Base-by-base conservation (phyloP, 148 eudicot species). In the Polygonum aviculare region DNA sequence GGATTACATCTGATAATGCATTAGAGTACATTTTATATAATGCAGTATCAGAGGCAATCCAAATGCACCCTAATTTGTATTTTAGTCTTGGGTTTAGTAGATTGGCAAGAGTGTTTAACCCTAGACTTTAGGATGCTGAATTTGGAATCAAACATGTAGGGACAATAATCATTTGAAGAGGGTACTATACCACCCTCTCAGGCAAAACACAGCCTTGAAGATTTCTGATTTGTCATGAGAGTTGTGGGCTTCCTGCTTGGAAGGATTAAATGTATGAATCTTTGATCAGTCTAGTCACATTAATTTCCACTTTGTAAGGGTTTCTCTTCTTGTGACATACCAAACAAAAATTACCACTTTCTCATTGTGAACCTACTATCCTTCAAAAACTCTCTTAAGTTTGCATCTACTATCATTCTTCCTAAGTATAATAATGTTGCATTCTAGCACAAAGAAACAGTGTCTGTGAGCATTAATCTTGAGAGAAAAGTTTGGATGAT, bases 121-220 rank as follows among this genome's bases (percentile, higher is more conserved):
- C 72, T 67, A 67, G 19, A 15, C 44, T 16, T 9, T 15, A 67
- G 21, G 16, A 38, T 67, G 72, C 21, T 38, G 72, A 67, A 36
- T 33, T 16, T 36, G 45, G 72, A 44, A 67, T 67, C 11, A 67
- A 38, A 67, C 45, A 67, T 67, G 72, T 67, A 67, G 72, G 72
- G 72, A 67, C 72, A 3, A 15, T 7, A 35, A 15, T 2, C 71
- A 33, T 65, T 65, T 36, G 41, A 14, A 65, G 71, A 65, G 71
- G 31, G 63, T 57, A 57, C 70, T 63, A 63, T 35, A 15, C 70
- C 33, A 63, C 70, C 35, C 39, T 63, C 18, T 9, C 4, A 63
- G 70, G 70, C 39, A 63, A 63, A 31, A 16, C 45, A 67, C 21
- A 36, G 72, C 38, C 19, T 38, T 36, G 38, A 11, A 36, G 72